Evolutionary conservation across 78 protist species (phyloP), one percentile per base, ranked within the genome.

Genomic region (Isochrysis galbana): DNA sequence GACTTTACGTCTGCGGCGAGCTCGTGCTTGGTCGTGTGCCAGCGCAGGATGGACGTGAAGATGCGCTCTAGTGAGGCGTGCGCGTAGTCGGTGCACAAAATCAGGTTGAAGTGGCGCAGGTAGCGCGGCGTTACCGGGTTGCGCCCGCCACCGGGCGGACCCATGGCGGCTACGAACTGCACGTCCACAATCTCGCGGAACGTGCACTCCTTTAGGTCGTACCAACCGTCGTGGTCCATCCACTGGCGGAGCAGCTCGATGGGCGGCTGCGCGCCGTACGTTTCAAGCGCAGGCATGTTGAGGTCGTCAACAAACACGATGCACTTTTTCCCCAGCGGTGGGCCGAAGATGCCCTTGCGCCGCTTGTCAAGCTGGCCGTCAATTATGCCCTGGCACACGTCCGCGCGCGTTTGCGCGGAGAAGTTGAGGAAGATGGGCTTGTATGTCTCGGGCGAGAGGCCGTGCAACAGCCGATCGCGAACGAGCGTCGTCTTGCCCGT

Each of bases 111-210:
- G 92, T 93, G 95, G 21, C 96, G 84, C 42, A 95, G 51, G 84
- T 94, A 95, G 54, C 98, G 95, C 42, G 96, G 95, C 67, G 96
- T 96, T 19, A 96, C 92, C 23, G 87, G 51, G 74, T 95, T 94
- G 82, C 98, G 96, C 11, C 98, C 98, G n/a, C 97, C 98, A 4
- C 96, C 96, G 1, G 98, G 97, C 32, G 97, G 96, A 5, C 93
- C 97, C 98, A 97, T 97, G 44, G 98, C 97, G 5, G 95, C 93
- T 25, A 96, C 78, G 21, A 98, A 41, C 91, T 93, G 97, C 77
- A 97, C 77, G 78, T 91, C 97, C 41, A 42, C 36, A 41, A 97
- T 39, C 45, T 23, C 4, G 47, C 51, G 41, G 48, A 82, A 80
- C 45, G 32, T 25, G 90, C 51, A 47, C 3, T 38, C 78, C 90